Evolutionary conservation across 345 rosid species (phyloP).

Genomic region (Camelina neglecta): DNA sequence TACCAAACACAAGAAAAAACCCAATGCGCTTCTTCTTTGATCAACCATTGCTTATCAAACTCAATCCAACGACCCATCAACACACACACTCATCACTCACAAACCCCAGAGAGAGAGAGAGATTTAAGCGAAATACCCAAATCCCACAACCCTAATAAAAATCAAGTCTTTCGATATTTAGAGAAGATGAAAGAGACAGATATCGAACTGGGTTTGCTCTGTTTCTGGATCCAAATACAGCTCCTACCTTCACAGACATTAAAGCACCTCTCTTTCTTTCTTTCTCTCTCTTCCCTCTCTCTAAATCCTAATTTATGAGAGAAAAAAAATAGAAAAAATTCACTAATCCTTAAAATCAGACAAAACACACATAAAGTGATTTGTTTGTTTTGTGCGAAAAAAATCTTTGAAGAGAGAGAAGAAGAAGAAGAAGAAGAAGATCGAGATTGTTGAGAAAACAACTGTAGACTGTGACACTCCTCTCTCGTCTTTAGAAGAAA

Average conservation of each 20-base stretch:
- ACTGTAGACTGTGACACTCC: conserved; percentile 41
- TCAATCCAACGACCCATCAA: conserved; percentile 32
- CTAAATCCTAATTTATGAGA: conserved; percentile 51
- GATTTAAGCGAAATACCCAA: conserved; percentile 27
- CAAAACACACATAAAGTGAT: conserved; percentile 20
- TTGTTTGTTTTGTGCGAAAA: conserved; percentile 4
- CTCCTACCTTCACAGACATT: conserved; percentile 51
- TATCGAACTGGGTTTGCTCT: conserved; percentile 32
- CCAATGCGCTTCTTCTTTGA: conserved; percentile 46
- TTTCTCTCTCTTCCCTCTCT: conserved; percentile 36
- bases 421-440: conserved; percentile 11
- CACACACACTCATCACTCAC: conserved; percentile 36
- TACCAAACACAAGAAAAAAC: conserved; percentile 43
- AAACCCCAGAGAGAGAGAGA: background rate
- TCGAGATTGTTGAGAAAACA: conserved; percentile 48
- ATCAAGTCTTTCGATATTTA: conserved; percentile 16
- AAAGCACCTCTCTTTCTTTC: conserved; percentile 37
- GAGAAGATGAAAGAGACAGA: conserved; percentile 37
- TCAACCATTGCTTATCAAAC: conserved; percentile 65
- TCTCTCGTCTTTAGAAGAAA: conserved; percentile 30
- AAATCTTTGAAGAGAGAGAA: conserved; percentile 22
- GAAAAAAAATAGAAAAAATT: background rate
- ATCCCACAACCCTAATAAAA: conserved; percentile 27
- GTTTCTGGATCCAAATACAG: conserved; percentile 43
- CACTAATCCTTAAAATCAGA: conserved; percentile 33